A percentile compares a stretch with the other conserved stretches of the same genome.
Evolutionary conservation across 352 stramenopile species (phyloP).

Genomic region (Pythium utonaiense): DNA sequence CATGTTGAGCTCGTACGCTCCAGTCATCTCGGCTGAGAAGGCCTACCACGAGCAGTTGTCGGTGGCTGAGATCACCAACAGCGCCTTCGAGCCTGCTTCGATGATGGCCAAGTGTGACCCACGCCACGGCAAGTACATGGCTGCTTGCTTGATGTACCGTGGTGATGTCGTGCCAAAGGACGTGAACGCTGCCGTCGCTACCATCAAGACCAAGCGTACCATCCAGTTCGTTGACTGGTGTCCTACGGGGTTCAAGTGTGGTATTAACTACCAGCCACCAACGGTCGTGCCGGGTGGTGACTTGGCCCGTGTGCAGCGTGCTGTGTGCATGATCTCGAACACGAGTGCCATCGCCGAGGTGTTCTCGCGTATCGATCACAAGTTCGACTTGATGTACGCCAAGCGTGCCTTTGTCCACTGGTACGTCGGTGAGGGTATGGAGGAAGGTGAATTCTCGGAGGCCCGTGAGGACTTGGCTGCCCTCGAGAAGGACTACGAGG

Average conservation of each 20-base stretch:
- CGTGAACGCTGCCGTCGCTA: conserved; percentile 93
- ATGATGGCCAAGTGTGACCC: conserved; percentile 99
- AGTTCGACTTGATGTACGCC: conserved; percentile 99
- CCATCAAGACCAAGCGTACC: conserved; percentile 97
- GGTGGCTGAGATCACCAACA: conserved; percentile 98
- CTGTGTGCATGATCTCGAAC: conserved; percentile 99
- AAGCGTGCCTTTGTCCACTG: conserved; percentile 99
- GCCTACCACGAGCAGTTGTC: conserved; percentile 97
- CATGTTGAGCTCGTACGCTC: conserved; percentile 98
- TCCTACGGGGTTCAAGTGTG: conserved; percentile 96
- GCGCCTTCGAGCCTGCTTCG: conserved; percentile 94
- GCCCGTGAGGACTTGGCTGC: conserved; percentile 97
- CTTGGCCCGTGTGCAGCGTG: conserved; percentile 95
- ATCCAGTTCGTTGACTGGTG: conserved; percentile 98
- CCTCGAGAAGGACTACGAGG: conserved; percentile 99
- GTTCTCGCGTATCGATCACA: conserved; percentile 98
- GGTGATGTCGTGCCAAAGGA: conserved; percentile 92
- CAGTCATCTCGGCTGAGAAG: conserved; percentile 97
- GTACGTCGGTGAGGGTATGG: conserved; percentile 99
- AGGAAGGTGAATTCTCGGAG: conserved; percentile 99
- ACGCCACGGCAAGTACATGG: conserved; percentile 99
- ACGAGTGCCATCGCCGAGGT: conserved; percentile 98
- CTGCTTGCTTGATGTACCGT: conserved; percentile 98
- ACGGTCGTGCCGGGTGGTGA: conserved; percentile 96
- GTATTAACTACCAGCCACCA: conserved; percentile 98